A percentile compares a stretch with the other conserved stretches of the same genome.
Evolutionary conservation across 768 basidiomycete species (phyloP).

Genomic region (Agaricus sinodeliciosus): DNA sequence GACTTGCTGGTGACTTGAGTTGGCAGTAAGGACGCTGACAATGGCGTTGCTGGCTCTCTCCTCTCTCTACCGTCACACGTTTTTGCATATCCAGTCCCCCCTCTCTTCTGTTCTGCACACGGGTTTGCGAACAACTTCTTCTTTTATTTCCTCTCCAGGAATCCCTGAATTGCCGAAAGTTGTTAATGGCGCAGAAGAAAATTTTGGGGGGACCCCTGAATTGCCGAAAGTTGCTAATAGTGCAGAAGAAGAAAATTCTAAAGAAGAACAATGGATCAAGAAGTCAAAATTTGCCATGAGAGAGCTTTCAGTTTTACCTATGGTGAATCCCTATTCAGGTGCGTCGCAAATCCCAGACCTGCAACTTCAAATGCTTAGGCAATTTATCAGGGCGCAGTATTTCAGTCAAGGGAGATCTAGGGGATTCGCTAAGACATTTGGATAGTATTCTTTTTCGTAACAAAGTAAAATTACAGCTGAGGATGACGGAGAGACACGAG

Average conservation of each 20-base stretch:
- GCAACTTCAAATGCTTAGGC: conserved; percentile 7
- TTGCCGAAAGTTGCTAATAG: neutral
- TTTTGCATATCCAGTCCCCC: neutral
- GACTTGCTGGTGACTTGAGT: too few species aligned
- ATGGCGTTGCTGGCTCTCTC: conserved; percentile 9
- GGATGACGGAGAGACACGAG: conserved; percentile 58
- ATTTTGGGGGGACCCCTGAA: neutral
- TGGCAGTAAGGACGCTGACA: neutral
- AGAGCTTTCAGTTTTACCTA: conserved; percentile 22
- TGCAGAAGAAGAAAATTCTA: conserved; percentile 14
- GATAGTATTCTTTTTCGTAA: conserved; percentile 48
- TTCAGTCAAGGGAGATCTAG: conserved; percentile 38
- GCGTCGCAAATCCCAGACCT: conserved; percentile 12
- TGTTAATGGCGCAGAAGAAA: neutral
- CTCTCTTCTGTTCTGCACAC: neutral
- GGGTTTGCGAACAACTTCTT: neutral
- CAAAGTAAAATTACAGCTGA: conserved; percentile 44
- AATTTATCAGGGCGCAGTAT: conserved; percentile 54
- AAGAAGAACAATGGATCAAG: conserved; percentile 35
- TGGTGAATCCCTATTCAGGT: conserved; percentile 52
- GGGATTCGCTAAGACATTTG: conserved; percentile 41
- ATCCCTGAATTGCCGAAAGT: neutral
- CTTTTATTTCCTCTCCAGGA: neutral
- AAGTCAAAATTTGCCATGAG: conserved; percentile 21
- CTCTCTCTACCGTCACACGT: neutral